These are phyloP conservation scores for Lycium ferocissimum DNA, from an alignment of 257 asterid species.

Conservation along the genomic window DNA sequence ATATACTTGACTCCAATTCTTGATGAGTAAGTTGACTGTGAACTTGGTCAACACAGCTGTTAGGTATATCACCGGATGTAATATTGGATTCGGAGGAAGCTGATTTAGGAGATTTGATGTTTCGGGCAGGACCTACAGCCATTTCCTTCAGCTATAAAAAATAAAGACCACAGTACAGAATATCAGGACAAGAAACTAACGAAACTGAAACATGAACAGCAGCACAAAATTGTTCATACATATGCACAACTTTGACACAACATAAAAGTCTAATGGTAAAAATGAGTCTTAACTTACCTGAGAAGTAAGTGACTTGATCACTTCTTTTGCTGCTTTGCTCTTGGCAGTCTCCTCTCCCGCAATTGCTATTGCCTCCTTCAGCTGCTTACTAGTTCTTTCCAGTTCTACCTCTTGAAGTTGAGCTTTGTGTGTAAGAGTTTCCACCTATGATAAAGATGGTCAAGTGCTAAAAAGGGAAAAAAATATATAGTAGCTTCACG, in stretches of 20 bases:
- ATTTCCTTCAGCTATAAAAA: conserved; percentile 82
- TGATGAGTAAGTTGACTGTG: conserved; percentile 59
- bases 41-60: conserved; percentile 55
- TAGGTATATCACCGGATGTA: conserved; percentile 54
- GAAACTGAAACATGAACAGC: neutral
- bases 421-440: conserved; percentile 71
- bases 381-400: conserved; percentile 77
- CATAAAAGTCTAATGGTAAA: neutral
- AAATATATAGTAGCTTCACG: neutral
- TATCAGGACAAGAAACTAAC: conserved; percentile 31
- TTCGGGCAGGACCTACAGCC: conserved; percentile 95
- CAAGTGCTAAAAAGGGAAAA: neutral
- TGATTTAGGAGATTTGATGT: conserved; percentile 68
- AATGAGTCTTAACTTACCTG: conserved; percentile 58
- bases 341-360: conserved; percentile 96
- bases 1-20: conserved; percentile 65
- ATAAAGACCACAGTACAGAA: conserved; percentile 31
- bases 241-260: neutral
- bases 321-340: conserved; percentile 98
- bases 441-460: conserved; percentile 60
- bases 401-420: conserved; percentile 83
- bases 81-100: conserved; percentile 54
- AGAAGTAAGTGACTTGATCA: conserved; percentile 90
- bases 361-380: conserved; percentile 82
- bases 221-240: neutral